A percentile compares a stretch with the other conserved stretches of the same genome.
Conservation (phyloP, 257 asterid genomes). For the Solanum pinnatisectum region DNA sequence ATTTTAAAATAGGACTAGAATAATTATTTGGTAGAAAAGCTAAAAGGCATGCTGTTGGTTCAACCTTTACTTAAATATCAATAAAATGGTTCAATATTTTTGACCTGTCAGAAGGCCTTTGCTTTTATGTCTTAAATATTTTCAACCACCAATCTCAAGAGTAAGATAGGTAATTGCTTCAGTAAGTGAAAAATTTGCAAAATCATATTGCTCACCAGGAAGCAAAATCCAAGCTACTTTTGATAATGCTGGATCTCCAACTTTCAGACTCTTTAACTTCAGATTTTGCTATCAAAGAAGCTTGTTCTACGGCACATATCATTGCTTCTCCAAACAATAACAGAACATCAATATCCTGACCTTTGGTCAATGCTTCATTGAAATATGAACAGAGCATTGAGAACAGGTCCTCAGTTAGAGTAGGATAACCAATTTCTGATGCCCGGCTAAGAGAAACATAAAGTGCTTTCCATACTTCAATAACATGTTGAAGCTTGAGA, state of each 20-base stretch:
- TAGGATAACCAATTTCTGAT: slow-evolving; percentile 17
- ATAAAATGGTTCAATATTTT: not conserved
- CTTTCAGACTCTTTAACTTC: slow-evolving; percentile 14
- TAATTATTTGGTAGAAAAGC: not conserved
- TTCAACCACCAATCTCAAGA: not conserved
- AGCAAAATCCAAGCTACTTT: slow-evolving; percentile 33
- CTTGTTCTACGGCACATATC: slow-evolving; percentile 34
- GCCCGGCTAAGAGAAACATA: slow-evolving; percentile 29
- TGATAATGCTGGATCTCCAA: slow-evolving; percentile 18
- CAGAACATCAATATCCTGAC: slow-evolving; percentile 14
- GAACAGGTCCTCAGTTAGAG: slow-evolving; percentile 37
- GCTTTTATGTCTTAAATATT: not conserved
- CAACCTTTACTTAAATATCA: not conserved
- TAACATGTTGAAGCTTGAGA: slow-evolving; percentile 23
- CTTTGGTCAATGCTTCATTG: slow-evolving; percentile 18
- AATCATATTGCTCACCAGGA: slow-evolving; percentile 39
- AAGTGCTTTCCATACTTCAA: slow-evolving; percentile 45
- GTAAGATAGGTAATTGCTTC: not conserved
- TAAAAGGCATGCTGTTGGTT: not conserved
- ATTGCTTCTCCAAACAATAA: slow-evolving; percentile 36
- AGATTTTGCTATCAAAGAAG: slow-evolving; percentile 18
- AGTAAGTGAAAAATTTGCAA: not conserved
- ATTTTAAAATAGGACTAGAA: not conserved
- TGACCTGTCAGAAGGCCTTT: not conserved
- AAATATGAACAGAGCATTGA: slow-evolving; percentile 29